A percentile compares a stretch with the other conserved stretches of the same genome.
Evolutionary conservation across 495 filamentous ascomycete genomes (phyloP).

Genomic region (Tuber umbilicatum): DNA sequence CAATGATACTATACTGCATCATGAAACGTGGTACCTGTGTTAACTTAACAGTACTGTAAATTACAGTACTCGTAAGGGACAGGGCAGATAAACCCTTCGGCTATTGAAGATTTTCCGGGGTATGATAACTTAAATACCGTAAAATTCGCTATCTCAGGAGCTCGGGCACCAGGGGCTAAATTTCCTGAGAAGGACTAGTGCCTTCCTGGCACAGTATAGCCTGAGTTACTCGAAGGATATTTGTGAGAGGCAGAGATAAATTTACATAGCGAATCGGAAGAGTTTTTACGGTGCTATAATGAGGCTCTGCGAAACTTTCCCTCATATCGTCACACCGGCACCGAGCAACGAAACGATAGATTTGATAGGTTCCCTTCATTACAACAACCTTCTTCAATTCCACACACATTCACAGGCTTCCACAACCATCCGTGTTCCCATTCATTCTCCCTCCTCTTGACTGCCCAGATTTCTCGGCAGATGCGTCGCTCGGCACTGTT

Average conservation of each 20-base stretch:
- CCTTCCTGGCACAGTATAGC: no score
- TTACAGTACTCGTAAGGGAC: neutral
- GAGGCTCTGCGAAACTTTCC: neutral
- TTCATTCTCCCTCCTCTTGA: neutral
- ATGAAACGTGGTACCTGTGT: neutral
- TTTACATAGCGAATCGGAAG: no score
- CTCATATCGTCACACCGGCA: neutral
- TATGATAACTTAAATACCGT: neutral
- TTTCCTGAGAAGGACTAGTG: no score
- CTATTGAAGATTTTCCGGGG: neutral
- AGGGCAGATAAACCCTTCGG: neutral
- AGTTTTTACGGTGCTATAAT: no score
- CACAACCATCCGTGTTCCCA: neutral
- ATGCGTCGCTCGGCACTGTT: neutral
- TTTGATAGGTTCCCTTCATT: neutral
- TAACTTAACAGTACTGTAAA: no score
- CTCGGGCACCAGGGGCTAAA: no score
- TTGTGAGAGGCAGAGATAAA: no score
- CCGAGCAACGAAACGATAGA: neutral
- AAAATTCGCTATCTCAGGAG: no score
- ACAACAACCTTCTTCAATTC: neutral
- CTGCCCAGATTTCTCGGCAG: neutral
- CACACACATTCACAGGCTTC: neutral
- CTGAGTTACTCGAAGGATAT: no score
- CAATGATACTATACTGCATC: neutral